phyloP scores from a whole-genome alignment of 345 rosid genomes.

The Draba incana region DNA sequence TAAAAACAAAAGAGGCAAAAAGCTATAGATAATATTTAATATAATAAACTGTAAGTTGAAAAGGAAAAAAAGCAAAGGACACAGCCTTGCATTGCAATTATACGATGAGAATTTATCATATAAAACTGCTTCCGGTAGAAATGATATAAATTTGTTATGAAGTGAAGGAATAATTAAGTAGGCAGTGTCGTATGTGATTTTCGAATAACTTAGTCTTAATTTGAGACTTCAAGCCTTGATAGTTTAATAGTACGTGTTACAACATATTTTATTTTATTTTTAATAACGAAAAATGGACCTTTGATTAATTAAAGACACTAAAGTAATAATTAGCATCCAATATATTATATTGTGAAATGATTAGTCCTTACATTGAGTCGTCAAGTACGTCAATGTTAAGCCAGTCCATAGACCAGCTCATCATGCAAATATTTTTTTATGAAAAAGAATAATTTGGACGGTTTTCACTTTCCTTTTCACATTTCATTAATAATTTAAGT shows the following conservation, averaged over 20 bases:
- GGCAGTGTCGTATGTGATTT: conserved; percentile 34
- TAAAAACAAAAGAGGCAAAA: conserved; percentile 43
- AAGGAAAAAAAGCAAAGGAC: conserved; percentile 32
- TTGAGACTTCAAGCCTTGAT: conserved; percentile 9
- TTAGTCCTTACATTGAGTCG: conserved; percentile 12
- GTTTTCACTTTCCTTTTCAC: background rate
- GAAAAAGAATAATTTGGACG: conserved; percentile 6
- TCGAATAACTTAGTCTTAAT: conserved; percentile 20
- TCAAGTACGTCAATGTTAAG: conserved; percentile 30
- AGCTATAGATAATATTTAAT: conserved; percentile 22
- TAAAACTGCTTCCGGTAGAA: conserved; percentile 35
- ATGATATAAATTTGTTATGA: conserved; percentile 29
- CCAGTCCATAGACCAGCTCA: conserved; percentile 35
- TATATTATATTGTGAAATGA: conserved; percentile 25
- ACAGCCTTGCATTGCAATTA: conserved; percentile 47
- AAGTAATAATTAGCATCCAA: conserved; percentile 18
- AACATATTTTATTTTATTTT: background rate
- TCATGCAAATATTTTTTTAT: conserved; percentile 30
- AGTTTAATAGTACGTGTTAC: conserved; percentile 20
- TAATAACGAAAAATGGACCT: conserved; percentile 1
- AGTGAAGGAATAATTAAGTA: conserved; percentile 25
- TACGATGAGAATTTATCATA: conserved; percentile 29
- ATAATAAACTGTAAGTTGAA: background rate
- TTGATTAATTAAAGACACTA: conserved; percentile 15
- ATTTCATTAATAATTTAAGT: background rate